Base-by-base conservation (phyloP, 2,329 filamentous ascomycete genomes). In the Fusarium poae region DNA sequence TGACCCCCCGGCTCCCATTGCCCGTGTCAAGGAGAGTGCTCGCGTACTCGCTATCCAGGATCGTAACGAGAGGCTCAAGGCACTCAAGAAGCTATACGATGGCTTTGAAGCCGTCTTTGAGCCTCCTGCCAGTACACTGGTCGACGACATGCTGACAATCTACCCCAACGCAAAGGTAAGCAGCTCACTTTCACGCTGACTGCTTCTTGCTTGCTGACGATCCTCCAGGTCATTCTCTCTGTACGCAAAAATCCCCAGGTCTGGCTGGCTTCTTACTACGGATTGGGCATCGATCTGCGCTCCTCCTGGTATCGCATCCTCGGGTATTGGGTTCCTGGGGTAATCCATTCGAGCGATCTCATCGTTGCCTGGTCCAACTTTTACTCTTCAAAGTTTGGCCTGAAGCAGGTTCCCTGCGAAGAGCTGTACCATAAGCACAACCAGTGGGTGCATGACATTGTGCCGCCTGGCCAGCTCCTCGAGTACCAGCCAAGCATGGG, bases 401-500 rank as follows among this genome's bases (percentile, higher is more conserved):
- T 70, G 1, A 12, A 48, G 13, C 40, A 63, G 3, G 62, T 67
- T 7, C 67, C 66, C 2, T 70, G 62, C 3, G 62, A 29, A 18
- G 62, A 67, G 16, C 30, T 70, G 6, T 70, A 70, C 46, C 23
- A 59, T 21, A 69, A 55, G 32, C 67, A 70, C 12, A 70, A 69
- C 44, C 51, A 64, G 21, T 70, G 67, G 66, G 57, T 69, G 8
- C 67, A 21, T 6, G 66, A 69, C n/a, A 57, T 67, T 1, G 62
- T 67, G 13, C 62, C 62, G 6, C 43, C 42, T 6, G 54, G 51
- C 1, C 66, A 67, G n/a, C 25, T 70, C 13, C 62, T 70, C 2
- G 62, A 70, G 48, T 70, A 69, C 21, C 65, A 70, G 23, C 65
- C 67, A 1, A 69, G 57, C 27, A 69, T 69, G 67, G 67, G 67